Percentiles rank a stretch among this genome's conserved stretches.
Evolutionary conservation across 2,329 filamentous ascomycete genomes (phyloP).

Genomic region (Phaeoacremonium minimum): DNA sequence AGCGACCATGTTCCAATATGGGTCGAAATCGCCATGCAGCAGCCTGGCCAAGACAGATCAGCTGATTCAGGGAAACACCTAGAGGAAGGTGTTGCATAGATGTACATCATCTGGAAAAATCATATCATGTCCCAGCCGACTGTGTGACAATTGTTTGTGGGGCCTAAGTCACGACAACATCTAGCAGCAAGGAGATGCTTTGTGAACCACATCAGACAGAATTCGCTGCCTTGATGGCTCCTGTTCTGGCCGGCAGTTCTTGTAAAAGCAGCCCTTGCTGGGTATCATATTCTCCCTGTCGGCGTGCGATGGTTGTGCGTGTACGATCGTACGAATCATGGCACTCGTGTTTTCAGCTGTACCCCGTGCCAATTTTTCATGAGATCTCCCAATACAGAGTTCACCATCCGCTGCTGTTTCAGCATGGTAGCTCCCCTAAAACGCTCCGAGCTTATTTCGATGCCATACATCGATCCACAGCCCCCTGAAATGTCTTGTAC

Average conservation of each 20-base stretch:
- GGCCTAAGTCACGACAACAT: too few relatives aligned
- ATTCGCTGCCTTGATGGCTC: too few relatives aligned
- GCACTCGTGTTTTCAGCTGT: conserved; percentile 67
- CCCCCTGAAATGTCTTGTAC: conserved; percentile 80
- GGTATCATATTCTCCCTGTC: too few relatives aligned
- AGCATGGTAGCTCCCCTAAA: conserved; percentile 70
- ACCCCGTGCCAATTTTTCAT: conserved; percentile 81
- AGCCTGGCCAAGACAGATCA: too few relatives aligned
- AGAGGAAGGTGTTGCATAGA: too few relatives aligned
- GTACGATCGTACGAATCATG: conserved; percentile 25
- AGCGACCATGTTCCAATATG: conserved; percentile 52
- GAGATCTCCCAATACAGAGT: conserved; percentile 67
- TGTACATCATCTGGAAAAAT: too few relatives aligned
- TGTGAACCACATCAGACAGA: too few relatives aligned
- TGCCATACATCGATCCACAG: conserved; percentile 83
- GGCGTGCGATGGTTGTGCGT: too few relatives aligned
- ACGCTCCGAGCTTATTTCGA: conserved; percentile 67
- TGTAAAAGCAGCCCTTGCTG: too few relatives aligned
- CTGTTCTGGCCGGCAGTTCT: too few relatives aligned
- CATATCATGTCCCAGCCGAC: background rate
- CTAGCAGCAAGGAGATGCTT: too few relatives aligned
- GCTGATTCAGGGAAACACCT: background rate
- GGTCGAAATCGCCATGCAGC: conserved; percentile 27
- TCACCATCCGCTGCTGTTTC: conserved; percentile 80
- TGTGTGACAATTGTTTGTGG: background rate